Evolutionary conservation across 257 asterid genomes (phyloP).

Genomic region (Solanum commersonii): DNA sequence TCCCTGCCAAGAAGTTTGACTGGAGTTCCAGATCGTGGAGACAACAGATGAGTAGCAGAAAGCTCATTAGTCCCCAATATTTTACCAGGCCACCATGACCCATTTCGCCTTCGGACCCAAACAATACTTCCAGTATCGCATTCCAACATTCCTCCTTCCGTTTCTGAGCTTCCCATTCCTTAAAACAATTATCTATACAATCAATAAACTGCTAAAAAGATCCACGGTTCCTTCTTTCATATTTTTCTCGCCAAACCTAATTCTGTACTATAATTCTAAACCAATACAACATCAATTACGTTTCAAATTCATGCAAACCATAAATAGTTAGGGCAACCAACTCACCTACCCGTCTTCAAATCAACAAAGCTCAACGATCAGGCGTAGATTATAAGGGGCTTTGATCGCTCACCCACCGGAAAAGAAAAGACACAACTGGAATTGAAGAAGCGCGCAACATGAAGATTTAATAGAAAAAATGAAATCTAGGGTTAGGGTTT

Average conservation of each 20-base stretch:
- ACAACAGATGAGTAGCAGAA: constrained; percentile 65
- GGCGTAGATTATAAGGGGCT: constrained; percentile 6
- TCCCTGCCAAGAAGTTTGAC: constrained; percentile 99
- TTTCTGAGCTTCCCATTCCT: constrained; percentile 74
- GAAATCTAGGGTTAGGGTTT: constrained; percentile 51
- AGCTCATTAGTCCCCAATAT: constrained; percentile 88
- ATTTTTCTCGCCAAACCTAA: not conserved
- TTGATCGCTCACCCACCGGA: constrained; percentile 42
- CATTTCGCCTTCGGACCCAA: constrained; percentile 96
- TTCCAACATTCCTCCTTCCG: constrained; percentile 48
- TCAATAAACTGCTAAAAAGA: not conserved
- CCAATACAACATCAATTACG: not conserved
- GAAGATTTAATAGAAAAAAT: constrained; percentile 26
- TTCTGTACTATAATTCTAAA: not conserved
- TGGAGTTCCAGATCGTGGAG: constrained; percentile 99
- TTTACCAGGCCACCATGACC: constrained; percentile 99
- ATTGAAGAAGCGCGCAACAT: constrained; percentile 13
- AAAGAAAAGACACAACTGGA: constrained; percentile 21
- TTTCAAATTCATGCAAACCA: constrained; percentile 9
- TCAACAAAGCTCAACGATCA: constrained; percentile 8
- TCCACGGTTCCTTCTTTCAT: not conserved
- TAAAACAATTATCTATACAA: not conserved
- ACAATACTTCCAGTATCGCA: constrained; percentile 94
- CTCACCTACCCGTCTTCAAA: not conserved
- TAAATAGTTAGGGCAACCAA: constrained; percentile 10